Percentiles rank a stretch among this genome's conserved stretches.
Conservation (phyloP, 345 rosid genomes). For the Ceriops zippeliana region DNA sequence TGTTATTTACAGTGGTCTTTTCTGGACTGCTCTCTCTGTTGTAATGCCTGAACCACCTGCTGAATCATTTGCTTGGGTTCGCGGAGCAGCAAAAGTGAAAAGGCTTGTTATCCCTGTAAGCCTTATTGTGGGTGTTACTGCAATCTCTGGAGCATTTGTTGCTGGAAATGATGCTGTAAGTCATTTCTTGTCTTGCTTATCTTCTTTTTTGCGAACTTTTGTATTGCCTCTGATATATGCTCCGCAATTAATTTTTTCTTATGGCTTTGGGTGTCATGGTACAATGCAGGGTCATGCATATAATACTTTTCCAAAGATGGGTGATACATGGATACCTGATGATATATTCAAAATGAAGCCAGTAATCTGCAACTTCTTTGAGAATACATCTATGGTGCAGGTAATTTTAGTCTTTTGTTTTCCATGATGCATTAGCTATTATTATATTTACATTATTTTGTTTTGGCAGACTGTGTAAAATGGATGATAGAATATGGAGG, state of each 20-base stretch:
- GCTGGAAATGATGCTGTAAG: conserved; percentile 98
- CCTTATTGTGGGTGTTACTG: conserved; percentile 80
- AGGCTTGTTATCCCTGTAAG: conserved; percentile 75
- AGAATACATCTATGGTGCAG: conserved; percentile 90
- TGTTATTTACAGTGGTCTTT: conserved; percentile 77
- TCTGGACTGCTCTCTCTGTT: conserved; percentile 92
- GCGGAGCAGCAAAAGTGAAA: conserved; percentile 81
- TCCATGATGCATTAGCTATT: not conserved
- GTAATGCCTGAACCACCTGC: conserved; percentile 97
- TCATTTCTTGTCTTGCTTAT: not conserved
- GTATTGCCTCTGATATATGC: not conserved
- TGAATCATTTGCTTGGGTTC: conserved; percentile 75
- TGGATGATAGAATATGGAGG: not conserved
- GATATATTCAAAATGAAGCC: conserved; percentile 77
- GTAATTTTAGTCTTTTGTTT: conserved; percentile 25
- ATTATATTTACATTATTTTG: not conserved
- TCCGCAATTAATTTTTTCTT: not conserved
- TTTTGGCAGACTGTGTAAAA: not conserved
- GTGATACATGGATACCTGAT: conserved; percentile 85
- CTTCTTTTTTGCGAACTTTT: not conserved
- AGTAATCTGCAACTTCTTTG: conserved; percentile 77
- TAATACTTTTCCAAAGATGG: conserved; percentile 95
- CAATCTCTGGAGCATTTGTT: conserved; percentile 90
- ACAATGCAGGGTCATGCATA: conserved; percentile 67
- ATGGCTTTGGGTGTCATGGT: not conserved